phyloP scores from a whole-genome alignment of 139 green algal genomes.

The Chlorella ohadii region DNA sequence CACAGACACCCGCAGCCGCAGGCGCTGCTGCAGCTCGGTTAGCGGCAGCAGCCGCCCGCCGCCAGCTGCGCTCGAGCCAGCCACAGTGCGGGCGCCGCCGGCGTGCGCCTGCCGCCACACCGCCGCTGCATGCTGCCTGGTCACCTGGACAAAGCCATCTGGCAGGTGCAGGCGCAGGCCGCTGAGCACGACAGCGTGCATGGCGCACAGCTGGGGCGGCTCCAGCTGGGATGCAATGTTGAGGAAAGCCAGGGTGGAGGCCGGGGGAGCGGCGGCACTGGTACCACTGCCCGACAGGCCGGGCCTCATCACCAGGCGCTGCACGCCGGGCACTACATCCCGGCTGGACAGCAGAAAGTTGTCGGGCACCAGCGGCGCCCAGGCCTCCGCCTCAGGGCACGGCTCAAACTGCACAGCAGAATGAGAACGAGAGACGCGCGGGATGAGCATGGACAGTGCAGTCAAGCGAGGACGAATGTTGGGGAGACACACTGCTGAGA shows the following conservation, averaged over 20 bases:
- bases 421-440: neutral
- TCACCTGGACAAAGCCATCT: conserved; percentile 10
- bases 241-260: neutral
- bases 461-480: too few species aligned
- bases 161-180: conserved; percentile 19
- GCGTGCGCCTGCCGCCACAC: neutral
- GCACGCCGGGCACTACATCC: conserved; percentile 51
- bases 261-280: neutral
- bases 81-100: neutral
- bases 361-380: conserved; percentile 59
- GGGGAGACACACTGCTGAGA: too few species aligned
- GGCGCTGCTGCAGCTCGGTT: conserved; percentile 49
- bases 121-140: neutral
- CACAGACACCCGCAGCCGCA: conserved; percentile 53
- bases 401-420: conserved; percentile 53
- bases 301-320: too few species aligned
- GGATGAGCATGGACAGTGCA: too few species aligned
- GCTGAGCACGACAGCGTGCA: conserved; percentile 24
- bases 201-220: neutral
- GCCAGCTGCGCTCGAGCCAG: neutral
- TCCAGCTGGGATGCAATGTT: conserved; percentile 3
- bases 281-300: too few species aligned
- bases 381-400: conserved; percentile 58
- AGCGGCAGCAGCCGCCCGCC: conserved; percentile 47
- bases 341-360: conserved; percentile 70